Base-by-base conservation (phyloP, 2,329 filamentous ascomycete species). In the Exophiala dermatitidis region DNA sequence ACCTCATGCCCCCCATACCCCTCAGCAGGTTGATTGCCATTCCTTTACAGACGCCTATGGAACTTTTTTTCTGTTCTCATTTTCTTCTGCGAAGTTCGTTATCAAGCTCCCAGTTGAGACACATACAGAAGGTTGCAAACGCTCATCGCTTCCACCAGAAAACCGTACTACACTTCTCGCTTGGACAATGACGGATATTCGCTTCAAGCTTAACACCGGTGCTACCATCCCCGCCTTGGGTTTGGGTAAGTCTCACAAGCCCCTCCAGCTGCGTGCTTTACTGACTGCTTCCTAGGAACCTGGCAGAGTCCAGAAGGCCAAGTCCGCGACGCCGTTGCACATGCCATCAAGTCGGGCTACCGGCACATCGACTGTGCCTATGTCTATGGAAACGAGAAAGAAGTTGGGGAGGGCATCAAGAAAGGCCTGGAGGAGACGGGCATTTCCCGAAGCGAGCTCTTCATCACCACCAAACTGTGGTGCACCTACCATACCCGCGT, bases 381-480 rank as follows among this genome's bases (percentile, higher is more conserved):
- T 56, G 67, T 74, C 67, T 76, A 64, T 44, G 74, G 76, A 50
- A 88, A 85, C 57, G 84, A 86, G 66, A 75, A 75, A 53, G 82
- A 85, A 52, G 83, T 86, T 1, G 85, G 83, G 6, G 70, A 77
- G 57, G 85, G 81, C 19, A 81, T 87, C 53, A 58, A 62, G 40
- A 58, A 63, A 33, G 60, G 61, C 40, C 52, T 63, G 63, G 79
- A 75, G 59, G 77, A 83, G 53, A 78, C 80, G 31, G 77, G 84
- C 37, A 76, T 87, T 10, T 81, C 83, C 53, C 76, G 84, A 48
- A 72, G 80, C 41, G 75, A 86, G 50, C 70, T 87, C 57, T 87
- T 86, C 68, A 74, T 86, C 60, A 83, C 80, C 2, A 83, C 81
- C n/a, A 86, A 86, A 67, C 71, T 85, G 36, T 85, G 82, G 81